phyloP scores from a whole-genome alignment of 2,329 filamentous ascomycete genomes.

The Sarocladium kiliense region DNA sequence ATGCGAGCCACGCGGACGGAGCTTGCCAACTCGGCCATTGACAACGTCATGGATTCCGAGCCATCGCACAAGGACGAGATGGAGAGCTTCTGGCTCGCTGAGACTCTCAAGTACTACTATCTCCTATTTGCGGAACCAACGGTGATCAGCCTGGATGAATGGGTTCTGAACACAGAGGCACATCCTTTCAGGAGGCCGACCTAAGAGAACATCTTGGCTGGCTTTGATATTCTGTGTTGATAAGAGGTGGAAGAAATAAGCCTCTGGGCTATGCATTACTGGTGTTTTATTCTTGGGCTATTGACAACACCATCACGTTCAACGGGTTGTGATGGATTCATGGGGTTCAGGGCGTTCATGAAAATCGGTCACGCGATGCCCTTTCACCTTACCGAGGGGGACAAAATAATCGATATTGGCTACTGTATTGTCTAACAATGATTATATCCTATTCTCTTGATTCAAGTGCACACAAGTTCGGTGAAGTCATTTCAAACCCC shows the following conservation, averaged over 20 bases:
- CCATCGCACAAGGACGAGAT: conserved; percentile 54
- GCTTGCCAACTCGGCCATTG: conserved; percentile 65
- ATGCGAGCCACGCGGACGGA: conserved; percentile 60
- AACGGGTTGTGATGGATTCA: not conserved
- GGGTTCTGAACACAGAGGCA: conserved; percentile 61
- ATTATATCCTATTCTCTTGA: no score
- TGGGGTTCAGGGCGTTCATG: not conserved
- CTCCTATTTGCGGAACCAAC: conserved; percentile 67
- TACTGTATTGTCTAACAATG: not conserved
- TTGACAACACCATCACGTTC: not conserved
- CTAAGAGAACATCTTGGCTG: conserved; percentile 14
- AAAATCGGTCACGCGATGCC: not conserved
- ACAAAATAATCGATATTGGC: not conserved
- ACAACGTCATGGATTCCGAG: conserved; percentile 49
- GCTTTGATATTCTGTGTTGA: no score
- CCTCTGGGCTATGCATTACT: conserved; percentile 9
- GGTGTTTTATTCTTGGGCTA: not conserved
- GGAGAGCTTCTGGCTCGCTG: conserved; percentile 88
- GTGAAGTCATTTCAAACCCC: no score
- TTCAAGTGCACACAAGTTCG: no score
- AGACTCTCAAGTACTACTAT: conserved; percentile 92
- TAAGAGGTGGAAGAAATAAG: no score
- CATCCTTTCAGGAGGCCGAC: conserved; percentile 49
- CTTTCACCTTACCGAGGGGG: not conserved
- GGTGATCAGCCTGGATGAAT: conserved; percentile 63